phyloP scores from a whole-genome alignment of 2,329 filamentous ascomycete genomes.

The Drechslera avenae region DNA sequence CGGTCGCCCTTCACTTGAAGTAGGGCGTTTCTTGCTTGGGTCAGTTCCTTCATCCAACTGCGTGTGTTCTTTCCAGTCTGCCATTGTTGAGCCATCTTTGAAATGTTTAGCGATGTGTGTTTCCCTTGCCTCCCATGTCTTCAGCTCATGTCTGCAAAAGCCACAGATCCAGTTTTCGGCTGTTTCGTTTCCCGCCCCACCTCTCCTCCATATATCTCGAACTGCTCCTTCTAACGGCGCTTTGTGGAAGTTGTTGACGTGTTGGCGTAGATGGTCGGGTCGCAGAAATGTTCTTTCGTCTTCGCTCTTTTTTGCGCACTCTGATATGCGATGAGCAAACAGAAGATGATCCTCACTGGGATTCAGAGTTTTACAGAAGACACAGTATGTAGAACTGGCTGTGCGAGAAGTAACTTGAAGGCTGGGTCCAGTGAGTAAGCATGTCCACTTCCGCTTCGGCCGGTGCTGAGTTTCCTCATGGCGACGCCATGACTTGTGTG shows the following conservation, averaged over 20 bases:
- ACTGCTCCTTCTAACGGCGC: slow-evolving; percentile 29
- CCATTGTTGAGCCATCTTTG: slow-evolving; percentile 41
- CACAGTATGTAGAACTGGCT: slow-evolving; percentile 23
- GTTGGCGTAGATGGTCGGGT: slow-evolving; percentile 43
- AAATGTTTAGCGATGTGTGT: slow-evolving; percentile 43
- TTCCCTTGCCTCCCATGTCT: slow-evolving; percentile 38
- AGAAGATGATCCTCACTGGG: slow-evolving; percentile 39
- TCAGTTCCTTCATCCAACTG: background rate
- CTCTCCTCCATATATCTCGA: slow-evolving; percentile 37
- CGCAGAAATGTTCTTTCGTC: slow-evolving; percentile 40
- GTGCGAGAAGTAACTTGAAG: slow-evolving; percentile 18
- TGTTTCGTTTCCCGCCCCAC: slow-evolving; percentile 15
- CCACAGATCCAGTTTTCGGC: slow-evolving; percentile 37
- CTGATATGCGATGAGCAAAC: slow-evolving; percentile 35
- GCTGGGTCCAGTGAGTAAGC: slow-evolving; percentile 36
- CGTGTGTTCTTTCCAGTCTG: slow-evolving; percentile 24
- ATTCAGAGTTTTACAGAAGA: slow-evolving; percentile 36
- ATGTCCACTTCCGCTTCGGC: slow-evolving; percentile 43
- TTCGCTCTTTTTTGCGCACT: slow-evolving; percentile 35
- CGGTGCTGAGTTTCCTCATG: slow-evolving; percentile 47
- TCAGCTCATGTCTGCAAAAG: slow-evolving; percentile 34
- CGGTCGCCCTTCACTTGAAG: slow-evolving; percentile 3
- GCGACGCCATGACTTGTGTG: slow-evolving; percentile 45
- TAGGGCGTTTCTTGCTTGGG: slow-evolving; percentile 5
- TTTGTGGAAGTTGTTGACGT: slow-evolving; percentile 42